These are phyloP conservation scores for Botrytis aclada DNA, from an alignment of 2,329 filamentous ascomycete genomes.

Conservation along the genomic window DNA sequence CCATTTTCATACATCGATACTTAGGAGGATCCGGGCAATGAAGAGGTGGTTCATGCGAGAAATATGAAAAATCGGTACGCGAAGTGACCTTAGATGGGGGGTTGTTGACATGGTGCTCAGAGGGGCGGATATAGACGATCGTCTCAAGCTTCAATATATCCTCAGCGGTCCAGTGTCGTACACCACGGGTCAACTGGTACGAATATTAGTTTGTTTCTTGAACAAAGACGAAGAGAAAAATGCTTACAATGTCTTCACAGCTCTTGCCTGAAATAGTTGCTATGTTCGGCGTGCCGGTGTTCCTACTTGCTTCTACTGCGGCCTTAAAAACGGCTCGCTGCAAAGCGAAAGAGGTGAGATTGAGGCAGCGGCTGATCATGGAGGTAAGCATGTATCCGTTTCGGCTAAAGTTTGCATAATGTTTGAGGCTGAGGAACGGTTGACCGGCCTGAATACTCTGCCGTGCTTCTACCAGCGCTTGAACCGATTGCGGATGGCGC, in stretches of 20 bases:
- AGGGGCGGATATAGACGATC: neutral
- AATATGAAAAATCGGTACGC: neutral
- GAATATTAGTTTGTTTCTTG: neutral
- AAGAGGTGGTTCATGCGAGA: neutral
- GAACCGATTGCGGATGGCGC: neutral
- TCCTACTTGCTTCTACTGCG: neutral
- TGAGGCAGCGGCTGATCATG: neutral
- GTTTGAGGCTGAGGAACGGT: neutral
- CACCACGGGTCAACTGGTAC: neutral
- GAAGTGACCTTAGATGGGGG: neutral
- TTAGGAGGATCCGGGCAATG: neutral
- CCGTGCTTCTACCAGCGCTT: neutral
- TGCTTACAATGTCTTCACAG: neutral
- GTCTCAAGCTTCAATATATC: neutral
- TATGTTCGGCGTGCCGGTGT: neutral
- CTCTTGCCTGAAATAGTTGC: neutral
- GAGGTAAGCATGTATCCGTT: neutral
- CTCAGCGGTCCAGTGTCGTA: neutral
- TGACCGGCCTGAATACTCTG: neutral
- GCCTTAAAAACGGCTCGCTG: neutral
- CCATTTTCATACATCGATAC: no score
- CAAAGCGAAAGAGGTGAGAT: neutral
- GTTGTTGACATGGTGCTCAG: neutral
- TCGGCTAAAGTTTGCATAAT: neutral
- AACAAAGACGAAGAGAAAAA: neutral